A percentile compares a stretch with the other conserved stretches of the same genome.
Evolutionary conservation across 441 rosid genomes (phyloP).

Genomic region (Corymbia citriodora): DNA sequence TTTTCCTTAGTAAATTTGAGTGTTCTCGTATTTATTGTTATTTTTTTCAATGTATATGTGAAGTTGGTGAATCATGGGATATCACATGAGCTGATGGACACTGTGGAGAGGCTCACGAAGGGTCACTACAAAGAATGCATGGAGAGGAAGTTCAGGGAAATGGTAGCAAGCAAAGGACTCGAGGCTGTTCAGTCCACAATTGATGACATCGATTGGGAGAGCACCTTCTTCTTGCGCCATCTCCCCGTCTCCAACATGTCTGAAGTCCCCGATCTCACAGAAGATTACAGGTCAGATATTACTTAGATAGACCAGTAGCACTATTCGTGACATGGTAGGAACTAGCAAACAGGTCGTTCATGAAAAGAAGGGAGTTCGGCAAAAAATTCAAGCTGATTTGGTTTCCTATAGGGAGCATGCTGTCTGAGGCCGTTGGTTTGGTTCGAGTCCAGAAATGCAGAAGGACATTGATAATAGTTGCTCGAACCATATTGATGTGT

Average conservation of each 20-base stretch:
- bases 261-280: conserved; percentile 65
- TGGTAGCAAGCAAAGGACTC: conserved; percentile 55
- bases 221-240: conserved; percentile 71
- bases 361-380: not conserved
- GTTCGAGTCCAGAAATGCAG: not conserved
- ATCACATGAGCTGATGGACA: conserved; percentile 51
- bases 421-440: not conserved
- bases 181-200: conserved; percentile 56
- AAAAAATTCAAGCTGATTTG: not conserved
- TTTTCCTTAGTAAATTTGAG: not conserved
- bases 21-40: not conserved
- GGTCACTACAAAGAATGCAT: conserved; percentile 48
- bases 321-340: not conserved
- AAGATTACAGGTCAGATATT: conserved; percentile 54
- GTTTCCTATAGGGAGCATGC: not conserved
- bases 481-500: not conserved
- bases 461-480: not conserved
- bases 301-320: not conserved
- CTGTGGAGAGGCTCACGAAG: conserved; percentile 53
- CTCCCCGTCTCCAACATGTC: conserved; percentile 64
- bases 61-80: conserved; percentile 60
- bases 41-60: not conserved
- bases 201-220: conserved; percentile 87
- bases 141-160: conserved; percentile 54
- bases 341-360: not conserved